These are phyloP conservation scores for Glycine soja DNA, from an alignment of 306 rosid genomes.

Conservation along the genomic window DNA sequence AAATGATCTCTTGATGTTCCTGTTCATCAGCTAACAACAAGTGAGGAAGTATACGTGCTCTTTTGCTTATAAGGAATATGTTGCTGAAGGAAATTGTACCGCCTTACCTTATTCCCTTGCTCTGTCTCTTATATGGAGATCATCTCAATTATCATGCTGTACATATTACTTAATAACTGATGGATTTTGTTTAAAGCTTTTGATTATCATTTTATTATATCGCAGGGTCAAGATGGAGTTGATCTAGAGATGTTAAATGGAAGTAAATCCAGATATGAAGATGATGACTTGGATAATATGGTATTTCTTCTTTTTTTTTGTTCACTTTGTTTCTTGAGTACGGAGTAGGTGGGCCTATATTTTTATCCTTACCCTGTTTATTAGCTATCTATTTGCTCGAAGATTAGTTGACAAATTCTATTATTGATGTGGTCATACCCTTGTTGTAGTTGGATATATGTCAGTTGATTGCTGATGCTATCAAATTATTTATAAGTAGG, in stretches of 20 bases:
- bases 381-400: not conserved
- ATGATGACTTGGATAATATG: slow-evolving; percentile 90
- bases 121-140: slow-evolving; percentile 22
- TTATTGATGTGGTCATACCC: slow-evolving; percentile 8
- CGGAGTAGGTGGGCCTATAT: slow-evolving; percentile 5
- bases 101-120: slow-evolving; percentile 33
- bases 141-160: slow-evolving; percentile 1
- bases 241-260: slow-evolving; percentile 89
- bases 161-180: not conserved
- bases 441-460: slow-evolving; percentile 16
- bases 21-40: slow-evolving; percentile 20
- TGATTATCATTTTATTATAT: slow-evolving; percentile 41
- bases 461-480: slow-evolving; percentile 38
- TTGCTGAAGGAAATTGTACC: slow-evolving; percentile 26
- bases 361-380: slow-evolving; percentile 20
- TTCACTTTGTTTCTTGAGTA: slow-evolving; percentile 13
- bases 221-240: slow-evolving; percentile 89
- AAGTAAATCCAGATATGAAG: slow-evolving; percentile 73
- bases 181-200: slow-evolving; percentile 35
- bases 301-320: slow-evolving; percentile 50
- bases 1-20: slow-evolving; percentile 32
- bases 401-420: slow-evolving; percentile 15
- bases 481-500: slow-evolving; percentile 50
- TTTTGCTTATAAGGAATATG: slow-evolving; percentile 35
- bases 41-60: slow-evolving; percentile 31